Conservation (phyloP, 106 monocot genomes). For the Allium cepa region DNA sequence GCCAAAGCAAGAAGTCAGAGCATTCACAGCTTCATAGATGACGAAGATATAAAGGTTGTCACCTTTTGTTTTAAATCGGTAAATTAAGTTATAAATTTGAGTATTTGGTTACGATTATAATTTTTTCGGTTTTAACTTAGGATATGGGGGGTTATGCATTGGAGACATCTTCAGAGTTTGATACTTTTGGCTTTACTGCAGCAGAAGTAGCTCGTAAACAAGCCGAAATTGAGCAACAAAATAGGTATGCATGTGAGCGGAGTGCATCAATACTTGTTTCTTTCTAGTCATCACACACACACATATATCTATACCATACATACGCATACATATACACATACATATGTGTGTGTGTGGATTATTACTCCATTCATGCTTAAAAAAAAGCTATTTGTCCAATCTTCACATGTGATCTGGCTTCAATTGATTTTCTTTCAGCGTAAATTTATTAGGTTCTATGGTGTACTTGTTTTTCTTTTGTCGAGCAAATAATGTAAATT, state of each 20-base stretch:
- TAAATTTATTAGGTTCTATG: too few relatives aligned
- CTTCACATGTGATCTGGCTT: too few relatives aligned
- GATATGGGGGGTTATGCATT: conserved; percentile 60
- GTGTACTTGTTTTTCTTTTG: neutral
- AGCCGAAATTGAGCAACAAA: conserved; percentile 72
- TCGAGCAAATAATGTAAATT: conserved; percentile 2
- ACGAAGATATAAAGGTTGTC: conserved; percentile 80
- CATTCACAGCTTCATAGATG: conserved; percentile 86
- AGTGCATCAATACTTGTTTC: neutral
- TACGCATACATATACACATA: too few relatives aligned
- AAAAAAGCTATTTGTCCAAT: too few relatives aligned
- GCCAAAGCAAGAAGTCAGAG: conserved; percentile 74
- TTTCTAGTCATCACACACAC: too few relatives aligned
- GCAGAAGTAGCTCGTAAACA: conserved; percentile 80
- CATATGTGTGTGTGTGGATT: too few relatives aligned
- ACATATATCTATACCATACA: too few relatives aligned
- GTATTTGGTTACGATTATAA: neutral
- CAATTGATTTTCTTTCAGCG: too few relatives aligned
- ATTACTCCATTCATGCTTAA: too few relatives aligned
- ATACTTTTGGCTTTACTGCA: conserved; percentile 96
- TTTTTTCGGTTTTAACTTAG: conserved; percentile 17
- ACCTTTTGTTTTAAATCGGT: neutral
- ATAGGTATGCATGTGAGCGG: conserved; percentile 34
- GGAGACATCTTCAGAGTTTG: conserved; percentile 85
- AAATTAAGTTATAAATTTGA: neutral